phyloP scores from a whole-genome alignment of 2,329 filamentous ascomycete genomes.

The Simplicillium aogashimaense region DNA sequence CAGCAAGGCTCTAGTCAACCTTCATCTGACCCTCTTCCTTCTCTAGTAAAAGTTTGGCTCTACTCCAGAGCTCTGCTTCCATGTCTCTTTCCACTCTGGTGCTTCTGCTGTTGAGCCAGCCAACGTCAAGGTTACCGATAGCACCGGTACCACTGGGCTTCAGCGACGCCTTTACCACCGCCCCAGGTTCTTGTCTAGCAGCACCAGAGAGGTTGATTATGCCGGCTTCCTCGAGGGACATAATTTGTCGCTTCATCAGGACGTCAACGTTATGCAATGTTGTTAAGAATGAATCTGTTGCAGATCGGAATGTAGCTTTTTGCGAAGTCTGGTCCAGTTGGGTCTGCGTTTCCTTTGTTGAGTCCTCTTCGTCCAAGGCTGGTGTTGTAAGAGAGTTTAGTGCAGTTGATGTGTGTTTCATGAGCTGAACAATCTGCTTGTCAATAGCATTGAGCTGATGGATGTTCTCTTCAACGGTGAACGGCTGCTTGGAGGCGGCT shows the following conservation, averaged over 20 bases:
- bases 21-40: constrained; percentile 10
- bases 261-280: constrained; percentile 68
- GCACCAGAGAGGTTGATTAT: constrained; percentile 48
- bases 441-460: constrained; percentile 73
- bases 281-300: constrained; percentile 58
- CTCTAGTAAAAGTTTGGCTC: constrained; percentile 26
- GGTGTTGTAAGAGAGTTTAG: constrained; percentile 34
- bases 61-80: constrained; percentile 67
- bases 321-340: constrained; percentile 36
- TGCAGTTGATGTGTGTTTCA: constrained; percentile 34
- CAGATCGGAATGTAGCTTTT: constrained; percentile 45
- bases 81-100: constrained; percentile 74
- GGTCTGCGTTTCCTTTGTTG: constrained; percentile 11
- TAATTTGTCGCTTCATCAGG: constrained; percentile 55
- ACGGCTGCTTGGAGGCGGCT: constrained; percentile 33
- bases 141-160: constrained; percentile 45
- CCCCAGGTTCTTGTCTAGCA: constrained; percentile 20
- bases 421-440: constrained; percentile 35
- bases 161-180: constrained; percentile 31
- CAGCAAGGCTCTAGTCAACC: too few species aligned
- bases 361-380: constrained; percentile 7
- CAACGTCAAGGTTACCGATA: constrained; percentile 63
- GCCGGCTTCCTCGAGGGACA: constrained; percentile 71
- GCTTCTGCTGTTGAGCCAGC: constrained; percentile 80
- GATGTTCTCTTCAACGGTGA: constrained; percentile 69